Evolutionary conservation across 2,329 filamentous ascomycete species (phyloP).

Genomic region (Colletotrichum nymphaeae): DNA sequence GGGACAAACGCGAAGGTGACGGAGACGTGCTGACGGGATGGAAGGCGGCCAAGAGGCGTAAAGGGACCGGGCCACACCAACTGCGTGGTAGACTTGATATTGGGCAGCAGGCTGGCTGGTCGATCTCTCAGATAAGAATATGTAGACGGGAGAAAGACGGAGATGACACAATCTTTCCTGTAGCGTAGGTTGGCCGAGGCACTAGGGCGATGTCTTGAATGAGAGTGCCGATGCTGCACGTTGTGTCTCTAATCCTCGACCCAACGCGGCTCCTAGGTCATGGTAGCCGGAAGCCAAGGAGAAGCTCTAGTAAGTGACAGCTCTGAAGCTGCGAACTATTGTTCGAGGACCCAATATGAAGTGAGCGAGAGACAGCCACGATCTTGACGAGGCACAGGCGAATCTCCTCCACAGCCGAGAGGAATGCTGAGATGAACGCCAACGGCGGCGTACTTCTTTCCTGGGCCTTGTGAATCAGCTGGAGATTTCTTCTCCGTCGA

Average conservation of each 20-base stretch:
- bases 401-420: background rate
- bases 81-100: slow-evolving; percentile 30
- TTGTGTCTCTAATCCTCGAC: background rate
- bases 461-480: background rate
- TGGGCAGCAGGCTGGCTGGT: slow-evolving; percentile 27
- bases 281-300: background rate
- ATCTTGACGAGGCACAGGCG: background rate
- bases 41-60: slow-evolving; percentile 22
- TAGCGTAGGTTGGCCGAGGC: background rate
- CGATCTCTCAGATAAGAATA: slow-evolving; percentile 33
- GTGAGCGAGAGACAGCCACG: background rate
- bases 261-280: background rate
- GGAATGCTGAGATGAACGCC: background rate
- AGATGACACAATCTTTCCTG: slow-evolving; percentile 32
- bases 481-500: background rate
- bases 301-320: background rate
- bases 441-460: background rate
- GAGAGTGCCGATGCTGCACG: slow-evolving; percentile 2
- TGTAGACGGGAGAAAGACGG: slow-evolving; percentile 9
- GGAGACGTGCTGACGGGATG: slow-evolving; percentile 17
- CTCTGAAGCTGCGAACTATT: background rate
- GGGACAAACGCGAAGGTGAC: slow-evolving; percentile 2
- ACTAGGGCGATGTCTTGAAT: slow-evolving; percentile 1
- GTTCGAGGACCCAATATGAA: background rate
- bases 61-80: slow-evolving; percentile 19